Evolutionary conservation across 169 alveolate genomes (phyloP).

Genomic region (Plasmodium ovale): DNA sequence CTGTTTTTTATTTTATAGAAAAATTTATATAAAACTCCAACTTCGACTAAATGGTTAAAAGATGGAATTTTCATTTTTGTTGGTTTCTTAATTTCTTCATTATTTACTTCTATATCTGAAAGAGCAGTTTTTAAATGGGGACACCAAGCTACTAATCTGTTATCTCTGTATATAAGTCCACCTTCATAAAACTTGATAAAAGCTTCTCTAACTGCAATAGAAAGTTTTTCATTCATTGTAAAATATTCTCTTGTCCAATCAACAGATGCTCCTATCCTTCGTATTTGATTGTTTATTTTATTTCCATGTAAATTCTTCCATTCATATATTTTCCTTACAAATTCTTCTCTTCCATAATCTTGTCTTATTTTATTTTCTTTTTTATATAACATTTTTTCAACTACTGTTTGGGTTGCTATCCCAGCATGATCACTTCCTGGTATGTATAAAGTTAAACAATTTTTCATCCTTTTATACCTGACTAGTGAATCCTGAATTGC

Average conservation of each 20-base stretch:
- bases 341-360: conserved; percentile 97
- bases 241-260: conserved; percentile 99
- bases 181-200: conserved; percentile 94
- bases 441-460: conserved; percentile 96
- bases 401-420: conserved; percentile 99
- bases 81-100: conserved; percentile 94
- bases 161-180: conserved; percentile 96
- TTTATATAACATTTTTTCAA: conserved; percentile 95
- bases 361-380: conserved; percentile 94
- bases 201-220: conserved; percentile 97
- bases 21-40: conserved; percentile 98
- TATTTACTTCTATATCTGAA: conserved; percentile 99
- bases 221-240: conserved; percentile 95
- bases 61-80: conserved; percentile 86
- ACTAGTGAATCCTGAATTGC: conserved; percentile 98
- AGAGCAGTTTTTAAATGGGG: conserved; percentile 98
- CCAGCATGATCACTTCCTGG: conserved; percentile 99
- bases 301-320: conserved; percentile 99
- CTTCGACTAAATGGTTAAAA: conserved; percentile 91
- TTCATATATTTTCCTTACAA: conserved; percentile 95
- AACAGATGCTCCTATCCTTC: conserved; percentile 93
- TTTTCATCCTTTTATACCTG: conserved; percentile 97
- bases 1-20: conserved; percentile 93
- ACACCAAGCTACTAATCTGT: conserved; percentile 98
- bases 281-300: conserved; percentile 93